Conservation (phyloP, 1,284 basidiomycete genomes). For the Erythrobasidium hasegawianum region DNA sequence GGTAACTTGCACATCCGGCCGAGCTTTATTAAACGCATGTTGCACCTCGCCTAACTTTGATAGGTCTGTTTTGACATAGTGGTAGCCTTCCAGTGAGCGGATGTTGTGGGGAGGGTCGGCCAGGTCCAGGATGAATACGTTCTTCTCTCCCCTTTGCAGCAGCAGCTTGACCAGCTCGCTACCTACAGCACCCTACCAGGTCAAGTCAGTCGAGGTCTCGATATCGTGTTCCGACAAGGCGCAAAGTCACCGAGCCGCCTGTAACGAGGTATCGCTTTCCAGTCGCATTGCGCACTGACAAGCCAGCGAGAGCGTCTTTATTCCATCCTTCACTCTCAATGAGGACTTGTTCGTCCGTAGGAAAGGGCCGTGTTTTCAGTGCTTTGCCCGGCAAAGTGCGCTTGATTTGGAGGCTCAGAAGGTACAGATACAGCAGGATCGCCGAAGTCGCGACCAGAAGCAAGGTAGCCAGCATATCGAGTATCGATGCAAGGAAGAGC, state of each 20-base stretch:
- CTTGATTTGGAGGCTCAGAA: background rate
- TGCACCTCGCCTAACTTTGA: background rate
- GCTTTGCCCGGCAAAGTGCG: background rate
- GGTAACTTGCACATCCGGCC: conserved; percentile 15
- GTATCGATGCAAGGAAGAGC: background rate
- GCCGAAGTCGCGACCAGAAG: background rate
- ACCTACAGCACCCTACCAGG: conserved; percentile 1
- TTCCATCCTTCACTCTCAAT: conserved; percentile 6
- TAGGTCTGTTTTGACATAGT: conserved; percentile 17
- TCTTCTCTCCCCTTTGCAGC: conserved; percentile 14
- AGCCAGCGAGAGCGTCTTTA: conserved; percentile 14
- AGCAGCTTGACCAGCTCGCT: conserved; percentile 21
- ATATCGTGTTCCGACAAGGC: background rate
- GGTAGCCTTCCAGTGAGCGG: background rate
- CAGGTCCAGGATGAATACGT: conserved; percentile 26
- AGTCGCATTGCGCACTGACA: conserved; percentile 11
- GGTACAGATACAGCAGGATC: background rate
- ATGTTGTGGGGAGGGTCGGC: conserved; percentile 3
- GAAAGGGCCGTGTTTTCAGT: conserved; percentile 2
- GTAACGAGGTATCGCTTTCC: conserved; percentile 24
- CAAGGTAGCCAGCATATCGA: background rate
- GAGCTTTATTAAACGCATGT: background rate
- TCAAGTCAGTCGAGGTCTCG: background rate
- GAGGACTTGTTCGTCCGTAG: conserved; percentile 11
- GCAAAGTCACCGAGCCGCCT: conserved; percentile 12